A percentile compares a stretch with the other conserved stretches of the same genome.
Conservation (phyloP, 2,329 filamentous ascomycete genomes). For the Pseudocercospora pini-densiflorae region DNA sequence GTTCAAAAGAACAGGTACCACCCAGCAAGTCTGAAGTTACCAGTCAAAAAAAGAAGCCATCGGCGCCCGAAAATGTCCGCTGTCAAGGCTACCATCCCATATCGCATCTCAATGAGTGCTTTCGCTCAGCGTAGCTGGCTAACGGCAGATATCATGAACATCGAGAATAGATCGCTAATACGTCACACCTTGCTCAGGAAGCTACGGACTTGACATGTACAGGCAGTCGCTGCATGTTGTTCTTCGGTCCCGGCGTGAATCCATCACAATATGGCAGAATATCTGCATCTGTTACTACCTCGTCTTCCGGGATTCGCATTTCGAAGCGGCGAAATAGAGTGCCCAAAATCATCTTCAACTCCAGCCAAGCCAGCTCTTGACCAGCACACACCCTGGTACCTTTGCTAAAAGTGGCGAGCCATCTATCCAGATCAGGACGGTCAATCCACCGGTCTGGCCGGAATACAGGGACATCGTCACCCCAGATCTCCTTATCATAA, state of each 20-base stretch:
- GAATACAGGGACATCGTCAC: constrained; percentile 4
- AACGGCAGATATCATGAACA: neutral
- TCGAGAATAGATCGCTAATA: neutral
- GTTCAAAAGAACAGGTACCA: constrained; percentile 1
- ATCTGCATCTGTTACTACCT: constrained; percentile 11
- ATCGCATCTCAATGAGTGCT: neutral
- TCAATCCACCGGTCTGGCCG: constrained; percentile 12
- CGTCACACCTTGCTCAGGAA: neutral
- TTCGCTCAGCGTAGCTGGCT: neutral
- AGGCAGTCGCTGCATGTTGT: constrained; percentile 17
- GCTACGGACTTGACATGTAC: neutral
- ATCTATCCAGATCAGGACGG: constrained; percentile 13
- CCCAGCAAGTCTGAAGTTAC: neutral
- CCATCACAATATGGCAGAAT: constrained; percentile 18
- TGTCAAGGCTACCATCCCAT: neutral
- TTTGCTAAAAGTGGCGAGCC: constrained; percentile 14
- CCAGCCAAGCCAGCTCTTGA: constrained; percentile 18
- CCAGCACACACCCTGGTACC: constrained; percentile 16
- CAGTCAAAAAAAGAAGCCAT: neutral
- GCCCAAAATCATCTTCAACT: constrained; percentile 17
- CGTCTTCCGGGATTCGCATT: constrained; percentile 6
- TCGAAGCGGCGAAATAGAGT: constrained; percentile 14
- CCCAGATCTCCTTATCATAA: constrained; percentile 13
- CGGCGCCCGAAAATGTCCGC: constrained; percentile 2
- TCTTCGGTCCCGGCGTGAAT: constrained; percentile 15